These are phyloP conservation scores for Aquanectria penicillioides DNA, from an alignment of 2,329 filamentous ascomycete genomes.

Conservation along the genomic window DNA sequence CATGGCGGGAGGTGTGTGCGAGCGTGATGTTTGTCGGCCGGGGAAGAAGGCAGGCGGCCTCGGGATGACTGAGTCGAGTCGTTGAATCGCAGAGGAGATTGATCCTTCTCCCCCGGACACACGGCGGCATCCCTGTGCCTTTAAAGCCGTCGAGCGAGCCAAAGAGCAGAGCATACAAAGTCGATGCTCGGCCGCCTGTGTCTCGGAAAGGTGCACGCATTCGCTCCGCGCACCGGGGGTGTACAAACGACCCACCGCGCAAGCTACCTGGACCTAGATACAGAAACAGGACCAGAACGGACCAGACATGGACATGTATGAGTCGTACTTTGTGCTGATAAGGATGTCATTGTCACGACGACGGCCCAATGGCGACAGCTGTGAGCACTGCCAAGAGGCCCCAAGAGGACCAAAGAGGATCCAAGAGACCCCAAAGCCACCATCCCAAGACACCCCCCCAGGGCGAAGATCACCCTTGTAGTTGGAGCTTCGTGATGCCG, in stretches of 20 bases:
- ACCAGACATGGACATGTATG: background rate
- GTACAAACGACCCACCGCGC: conserved; percentile 15
- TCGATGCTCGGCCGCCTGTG: conserved; percentile 2
- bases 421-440: too few relatives aligned
- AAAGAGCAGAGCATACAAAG: conserved; percentile 16
- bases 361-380: conserved; percentile 37
- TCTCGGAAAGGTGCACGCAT: conserved; percentile 13
- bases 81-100: background rate
- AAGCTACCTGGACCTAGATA: too few relatives aligned
- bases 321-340: conserved; percentile 19
- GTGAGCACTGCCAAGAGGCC: conserved; percentile 36
- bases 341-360: conserved; percentile 28
- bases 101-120: background rate
- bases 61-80: background rate
- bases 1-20: conserved; percentile 29
- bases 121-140: conserved; percentile 13
- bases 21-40: too few relatives aligned
- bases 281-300: conserved; percentile 9
- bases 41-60: too few relatives aligned
- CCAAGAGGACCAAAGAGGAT: too few relatives aligned
- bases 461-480: conserved; percentile 38
- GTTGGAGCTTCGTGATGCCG: conserved; percentile 17
- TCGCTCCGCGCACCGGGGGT: conserved; percentile 11
- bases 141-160: conserved; percentile 5
- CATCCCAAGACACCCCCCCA: too few relatives aligned